Base-by-base conservation (phyloP, 2,329 filamentous ascomycete genomes). In the Ophiostoma novo-ulmi region DNA sequence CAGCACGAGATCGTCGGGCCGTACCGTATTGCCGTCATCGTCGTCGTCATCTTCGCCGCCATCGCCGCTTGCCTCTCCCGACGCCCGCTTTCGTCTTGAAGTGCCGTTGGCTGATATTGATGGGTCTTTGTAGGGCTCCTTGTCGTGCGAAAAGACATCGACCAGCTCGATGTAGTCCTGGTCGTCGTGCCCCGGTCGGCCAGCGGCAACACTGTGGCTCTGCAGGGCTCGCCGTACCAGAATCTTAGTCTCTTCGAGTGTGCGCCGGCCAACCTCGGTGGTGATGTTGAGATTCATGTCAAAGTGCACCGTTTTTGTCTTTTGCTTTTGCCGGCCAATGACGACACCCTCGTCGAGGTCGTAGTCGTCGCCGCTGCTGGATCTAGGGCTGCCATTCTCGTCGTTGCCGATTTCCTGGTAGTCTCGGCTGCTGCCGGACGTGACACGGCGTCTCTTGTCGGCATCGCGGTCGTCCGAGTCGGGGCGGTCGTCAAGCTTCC, bases 151-250 rank as follows among this genome's bases (percentile, higher is more conserved):
- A 70, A 90, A 88, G 5, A 87, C 79, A 68, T 87, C 83, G 76
- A 88, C 89, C 66, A 89, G 78, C n/a, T 81, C 82, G 73, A 88
- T 84, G 77, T 89, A 89, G 48, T 84, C 85, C 73, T 87, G 85
- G 72, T 87, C 85, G 65, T 72, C 70, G 63, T 71, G 67, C 38
- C 68, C 67, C 6, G 67, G 66, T 2, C 48, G 55, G 35, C 61
- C 39, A 70, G 87, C 84, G 36, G 86, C 86, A 67, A 81, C 81
- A 39, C 82, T 79, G 76, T 89, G 86, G 61, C 82, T 82, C 72
- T 88, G 86, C 13, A 90, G 80, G 8, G 86, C 85, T 67, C 81
- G 82, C 71, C 81, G 80, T 65, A 88, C 85, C 74, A 87, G 83
- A 35, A 81, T 76, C 76, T 87, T 87, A 71, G 86, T 82, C 68